phyloP scores from a whole-genome alignment of 768 basidiomycete genomes.

The Mycena leptocephala region DNA sequence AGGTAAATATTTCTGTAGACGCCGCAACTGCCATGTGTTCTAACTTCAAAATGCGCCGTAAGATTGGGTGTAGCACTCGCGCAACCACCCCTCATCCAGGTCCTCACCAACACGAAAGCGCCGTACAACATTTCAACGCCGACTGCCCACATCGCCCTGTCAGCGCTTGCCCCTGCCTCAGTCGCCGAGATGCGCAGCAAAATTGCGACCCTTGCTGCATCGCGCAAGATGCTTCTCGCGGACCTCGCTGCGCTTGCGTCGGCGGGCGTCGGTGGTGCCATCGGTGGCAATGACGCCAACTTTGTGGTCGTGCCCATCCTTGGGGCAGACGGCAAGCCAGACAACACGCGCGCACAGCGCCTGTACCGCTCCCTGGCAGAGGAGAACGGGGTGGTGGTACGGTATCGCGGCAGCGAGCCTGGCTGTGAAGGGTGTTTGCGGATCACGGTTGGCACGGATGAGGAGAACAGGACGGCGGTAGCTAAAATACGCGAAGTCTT shows the following conservation, averaged over 20 bases:
- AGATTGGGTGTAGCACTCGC: slow-evolving; percentile 94
- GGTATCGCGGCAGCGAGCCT: slow-evolving; percentile 88
- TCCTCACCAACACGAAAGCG: slow-evolving; percentile 96
- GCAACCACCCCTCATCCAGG: slow-evolving; percentile 91
- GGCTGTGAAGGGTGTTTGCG: slow-evolving; percentile 92
- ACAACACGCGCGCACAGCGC: slow-evolving; percentile 72
- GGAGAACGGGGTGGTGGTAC: slow-evolving; percentile 88
- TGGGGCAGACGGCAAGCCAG: slow-evolving; percentile 61
- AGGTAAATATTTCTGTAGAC: slow-evolving; percentile 68
- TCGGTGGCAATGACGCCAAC: slow-evolving; percentile 93
- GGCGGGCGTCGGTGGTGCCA: slow-evolving; percentile 74
- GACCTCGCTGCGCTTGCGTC: slow-evolving; percentile 63
- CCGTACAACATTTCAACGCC: slow-evolving; percentile 97
- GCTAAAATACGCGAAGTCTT: slow-evolving; percentile 69
- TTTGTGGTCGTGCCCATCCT: slow-evolving; percentile 90
- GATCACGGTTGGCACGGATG: slow-evolving; percentile 90
- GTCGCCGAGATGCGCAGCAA: slow-evolving; percentile 78
- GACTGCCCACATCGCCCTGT: slow-evolving; percentile 85
- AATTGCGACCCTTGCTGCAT: slow-evolving; percentile 68
- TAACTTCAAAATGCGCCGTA: not conserved
- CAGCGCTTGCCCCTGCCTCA: slow-evolving; percentile 81
- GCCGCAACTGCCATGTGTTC: not conserved
- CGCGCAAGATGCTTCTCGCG: slow-evolving; percentile 70
- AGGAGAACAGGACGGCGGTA: slow-evolving; percentile 80
- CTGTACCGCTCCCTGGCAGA: slow-evolving; percentile 92